Evolutionary conservation across 768 basidiomycete genomes (phyloP).

Genomic region (Baorangia bicolor): DNA sequence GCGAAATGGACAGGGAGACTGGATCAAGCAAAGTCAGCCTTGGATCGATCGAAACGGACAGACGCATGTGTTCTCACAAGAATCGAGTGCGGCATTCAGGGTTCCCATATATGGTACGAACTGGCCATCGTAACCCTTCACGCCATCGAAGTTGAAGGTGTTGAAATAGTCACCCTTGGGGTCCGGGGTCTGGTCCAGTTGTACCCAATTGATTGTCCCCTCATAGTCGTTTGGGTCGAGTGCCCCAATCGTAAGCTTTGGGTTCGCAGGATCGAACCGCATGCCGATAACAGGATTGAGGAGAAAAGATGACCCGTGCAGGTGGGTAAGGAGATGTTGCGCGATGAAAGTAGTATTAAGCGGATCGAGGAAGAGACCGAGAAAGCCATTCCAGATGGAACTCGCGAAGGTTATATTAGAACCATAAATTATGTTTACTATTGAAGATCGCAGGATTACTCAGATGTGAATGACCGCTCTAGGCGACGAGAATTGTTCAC

Average conservation of each 20-base stretch:
- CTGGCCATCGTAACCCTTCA: constrained; percentile 31
- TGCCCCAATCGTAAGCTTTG: constrained; percentile 32
- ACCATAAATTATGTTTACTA: constrained; percentile 27
- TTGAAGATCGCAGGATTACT: background rate
- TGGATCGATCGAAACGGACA: background rate
- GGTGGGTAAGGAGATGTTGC: constrained; percentile 16
- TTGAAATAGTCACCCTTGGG: constrained; percentile 17
- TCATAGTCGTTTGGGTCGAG: constrained; percentile 33
- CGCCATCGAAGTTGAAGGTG: constrained; percentile 24
- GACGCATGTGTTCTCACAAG: constrained; percentile 15
- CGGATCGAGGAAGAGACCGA: constrained; percentile 28
- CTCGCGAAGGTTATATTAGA: constrained; percentile 1
- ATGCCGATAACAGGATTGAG: constrained; percentile 33
- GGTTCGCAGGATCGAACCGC: constrained; percentile 29
- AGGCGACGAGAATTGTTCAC: background rate
- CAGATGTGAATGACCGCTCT: background rate
- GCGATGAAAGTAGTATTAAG: constrained; percentile 12
- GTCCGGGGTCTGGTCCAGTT: constrained; percentile 20
- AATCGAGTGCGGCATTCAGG: constrained; percentile 24
- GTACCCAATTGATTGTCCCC: constrained; percentile 32
- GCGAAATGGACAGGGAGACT: constrained; percentile 16
- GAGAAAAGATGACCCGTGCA: constrained; percentile 22
- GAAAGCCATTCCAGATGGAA: constrained; percentile 19
- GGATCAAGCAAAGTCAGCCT: background rate
- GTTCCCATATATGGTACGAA: constrained; percentile 19